phyloP scores from a whole-genome alignment of 768 basidiomycete genomes.

The Boletus speciosus region DNA sequence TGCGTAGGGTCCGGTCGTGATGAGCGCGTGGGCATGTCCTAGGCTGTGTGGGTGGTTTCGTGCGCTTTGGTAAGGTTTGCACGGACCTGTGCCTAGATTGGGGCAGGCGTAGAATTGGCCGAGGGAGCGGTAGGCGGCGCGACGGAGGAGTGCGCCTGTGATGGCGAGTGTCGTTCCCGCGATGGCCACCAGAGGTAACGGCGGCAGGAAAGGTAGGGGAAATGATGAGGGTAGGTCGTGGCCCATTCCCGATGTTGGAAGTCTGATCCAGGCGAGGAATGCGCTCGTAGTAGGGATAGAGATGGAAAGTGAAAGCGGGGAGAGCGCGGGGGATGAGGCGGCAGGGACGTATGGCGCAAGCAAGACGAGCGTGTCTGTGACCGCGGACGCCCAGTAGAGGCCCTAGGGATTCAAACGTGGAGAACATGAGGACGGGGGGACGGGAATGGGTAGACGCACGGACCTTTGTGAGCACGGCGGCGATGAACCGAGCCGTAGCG shows the following conservation, averaged over 20 bases:
- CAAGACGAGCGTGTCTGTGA: constrained; percentile 7
- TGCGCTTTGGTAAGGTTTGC: not conserved
- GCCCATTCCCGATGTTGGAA: not conserved
- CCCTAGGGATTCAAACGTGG: constrained; percentile 2
- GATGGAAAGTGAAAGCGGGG: not conserved
- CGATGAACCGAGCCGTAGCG: constrained; percentile 8
- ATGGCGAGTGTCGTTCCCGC: constrained; percentile 38
- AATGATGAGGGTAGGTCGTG: not conserved
- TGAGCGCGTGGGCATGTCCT: constrained; percentile 21
- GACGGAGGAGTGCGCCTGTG: constrained; percentile 41
- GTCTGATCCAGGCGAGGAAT: constrained; percentile 1
- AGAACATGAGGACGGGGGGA: not conserved
- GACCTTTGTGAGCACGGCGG: constrained; percentile 14
- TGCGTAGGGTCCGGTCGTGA: constrained; percentile 27
- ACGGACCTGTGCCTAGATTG: constrained; percentile 3
- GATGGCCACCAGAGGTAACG: constrained; percentile 14
- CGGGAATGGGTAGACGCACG: not conserved
- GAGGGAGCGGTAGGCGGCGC: constrained; percentile 26
- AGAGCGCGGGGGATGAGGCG: not conserved
- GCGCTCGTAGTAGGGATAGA: not conserved
- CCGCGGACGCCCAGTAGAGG: constrained; percentile 13
- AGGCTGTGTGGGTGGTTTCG: not conserved
- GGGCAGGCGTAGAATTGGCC: constrained; percentile 24
- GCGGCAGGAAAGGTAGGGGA: not conserved
- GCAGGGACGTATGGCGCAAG: constrained; percentile 8